Evolutionary conservation across 1,139 yeast species (phyloP).

Genomic region (Yamadazyma sp.): DNA sequence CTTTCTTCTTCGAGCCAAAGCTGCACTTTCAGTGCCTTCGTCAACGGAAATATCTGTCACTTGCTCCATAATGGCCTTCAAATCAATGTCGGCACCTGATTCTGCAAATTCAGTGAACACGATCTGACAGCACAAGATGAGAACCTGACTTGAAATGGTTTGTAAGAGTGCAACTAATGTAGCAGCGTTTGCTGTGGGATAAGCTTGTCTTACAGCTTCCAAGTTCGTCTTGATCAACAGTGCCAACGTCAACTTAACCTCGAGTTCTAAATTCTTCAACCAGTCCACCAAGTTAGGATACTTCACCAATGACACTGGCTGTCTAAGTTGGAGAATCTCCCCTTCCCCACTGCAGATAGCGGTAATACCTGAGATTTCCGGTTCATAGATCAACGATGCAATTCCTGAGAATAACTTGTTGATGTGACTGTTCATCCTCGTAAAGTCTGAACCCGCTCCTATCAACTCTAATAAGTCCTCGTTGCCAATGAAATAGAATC

Average conservation of each 20-base stretch:
- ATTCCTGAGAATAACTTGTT: slow-evolving; percentile 76
- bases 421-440: slow-evolving; percentile 58
- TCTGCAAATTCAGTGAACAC: slow-evolving; percentile 53
- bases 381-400: slow-evolving; percentile 40
- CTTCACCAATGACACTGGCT: slow-evolving; percentile 46
- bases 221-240: slow-evolving; percentile 14
- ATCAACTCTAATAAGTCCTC: slow-evolving; percentile 84
- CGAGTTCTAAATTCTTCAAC: slow-evolving; percentile 59
- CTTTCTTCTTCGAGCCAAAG: slow-evolving; percentile 44
- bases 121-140: slow-evolving; percentile 58
- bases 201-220: slow-evolving; percentile 7
- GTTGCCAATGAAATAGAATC: slow-evolving; percentile 88
- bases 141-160: slow-evolving; percentile 57
- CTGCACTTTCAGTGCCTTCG: slow-evolving; percentile 1
- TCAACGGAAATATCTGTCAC: not conserved
- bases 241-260: slow-evolving; percentile 51
- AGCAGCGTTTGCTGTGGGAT: slow-evolving; percentile 11
- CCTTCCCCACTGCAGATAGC: slow-evolving; percentile 64
- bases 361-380: slow-evolving; percentile 34
- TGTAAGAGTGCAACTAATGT: slow-evolving; percentile 13
- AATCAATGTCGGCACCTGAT: not conserved
- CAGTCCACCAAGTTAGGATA: slow-evolving; percentile 57
- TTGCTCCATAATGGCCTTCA: not conserved
- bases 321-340: slow-evolving; percentile 49
- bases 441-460: slow-evolving; percentile 59